phyloP scores from a whole-genome alignment of 495 filamentous ascomycete genomes.

The Tuber aestivum region DNA sequence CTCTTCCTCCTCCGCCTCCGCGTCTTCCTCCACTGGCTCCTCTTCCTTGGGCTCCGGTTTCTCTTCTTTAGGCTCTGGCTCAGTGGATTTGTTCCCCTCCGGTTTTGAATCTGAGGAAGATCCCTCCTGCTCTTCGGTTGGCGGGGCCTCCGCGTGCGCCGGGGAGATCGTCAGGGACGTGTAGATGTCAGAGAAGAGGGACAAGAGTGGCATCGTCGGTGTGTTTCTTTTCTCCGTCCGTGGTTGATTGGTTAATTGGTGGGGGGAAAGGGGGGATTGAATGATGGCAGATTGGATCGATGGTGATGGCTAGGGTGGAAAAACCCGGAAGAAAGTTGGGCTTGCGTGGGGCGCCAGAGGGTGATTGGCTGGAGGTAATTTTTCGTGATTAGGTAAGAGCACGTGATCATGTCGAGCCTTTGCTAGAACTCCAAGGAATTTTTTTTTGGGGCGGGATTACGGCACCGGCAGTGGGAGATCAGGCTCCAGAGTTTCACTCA shows the following conservation, averaged over 20 bases:
- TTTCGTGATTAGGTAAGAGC: background rate
- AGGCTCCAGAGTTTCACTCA: background rate
- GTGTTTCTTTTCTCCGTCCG: background rate
- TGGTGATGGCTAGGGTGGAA: slow-evolving; percentile 22
- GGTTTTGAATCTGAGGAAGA: slow-evolving; percentile 46
- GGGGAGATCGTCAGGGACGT: slow-evolving; percentile 55
- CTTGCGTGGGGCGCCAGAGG: slow-evolving; percentile 15
- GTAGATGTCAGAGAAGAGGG: slow-evolving; percentile 59
- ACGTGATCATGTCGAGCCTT: background rate
- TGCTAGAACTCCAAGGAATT: background rate
- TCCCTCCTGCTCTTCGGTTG: slow-evolving; percentile 48
- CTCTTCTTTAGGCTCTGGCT: slow-evolving; percentile 60
- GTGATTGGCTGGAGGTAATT: slow-evolving; percentile 17
- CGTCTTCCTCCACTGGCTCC: slow-evolving; percentile 83
- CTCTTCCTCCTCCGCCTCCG: slow-evolving; percentile 90
- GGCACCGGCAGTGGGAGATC: background rate
- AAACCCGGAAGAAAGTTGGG: slow-evolving; percentile 28
- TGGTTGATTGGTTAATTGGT: background rate
- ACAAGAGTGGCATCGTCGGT: slow-evolving; percentile 56
- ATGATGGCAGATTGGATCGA: slow-evolving; percentile 10
- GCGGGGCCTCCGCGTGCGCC: slow-evolving; percentile 58
- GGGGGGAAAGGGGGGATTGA: slow-evolving; percentile 14
- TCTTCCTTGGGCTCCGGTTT: slow-evolving; percentile 75
- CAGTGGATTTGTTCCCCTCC: slow-evolving; percentile 46
- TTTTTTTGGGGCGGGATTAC: background rate